Evolutionary conservation across 2,329 filamentous ascomycete species (phyloP).

Genomic region (Phaeoacremonium minimum): DNA sequence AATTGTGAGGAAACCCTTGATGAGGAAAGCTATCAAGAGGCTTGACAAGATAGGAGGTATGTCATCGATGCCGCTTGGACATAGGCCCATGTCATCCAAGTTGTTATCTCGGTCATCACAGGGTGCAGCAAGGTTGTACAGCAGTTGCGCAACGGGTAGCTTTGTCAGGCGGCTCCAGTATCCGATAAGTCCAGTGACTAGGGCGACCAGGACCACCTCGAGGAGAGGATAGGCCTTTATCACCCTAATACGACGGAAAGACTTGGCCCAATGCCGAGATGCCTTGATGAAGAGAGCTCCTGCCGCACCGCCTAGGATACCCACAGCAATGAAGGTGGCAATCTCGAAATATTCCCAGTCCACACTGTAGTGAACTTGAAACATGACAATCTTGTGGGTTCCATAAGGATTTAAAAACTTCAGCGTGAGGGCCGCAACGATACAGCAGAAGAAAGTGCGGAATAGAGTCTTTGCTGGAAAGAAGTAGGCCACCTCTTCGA

Average conservation of each 20-base stretch:
- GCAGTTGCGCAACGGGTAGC: slow-evolving; percentile 81
- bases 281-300: slow-evolving; percentile 97
- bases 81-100: slow-evolving; percentile 68
- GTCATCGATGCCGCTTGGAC: slow-evolving; percentile 65
- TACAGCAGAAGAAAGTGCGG: slow-evolving; percentile 97
- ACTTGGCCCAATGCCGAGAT: slow-evolving; percentile 81
- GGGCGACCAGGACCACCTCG: slow-evolving; percentile 82
- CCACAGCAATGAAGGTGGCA: slow-evolving; percentile 77
- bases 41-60: slow-evolving; percentile 74
- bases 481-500: slow-evolving; percentile 96
- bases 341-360: slow-evolving; percentile 97
- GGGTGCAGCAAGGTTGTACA: slow-evolving; percentile 86
- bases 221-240: slow-evolving; percentile 83
- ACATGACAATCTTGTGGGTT: slow-evolving; percentile 93
- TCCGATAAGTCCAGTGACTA: slow-evolving; percentile 77
- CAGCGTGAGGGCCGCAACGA: slow-evolving; percentile 82
- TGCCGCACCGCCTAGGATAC: slow-evolving; percentile 75
- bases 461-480: slow-evolving; percentile 97
- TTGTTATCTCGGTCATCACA: slow-evolving; percentile 67
- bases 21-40: slow-evolving; percentile 73
- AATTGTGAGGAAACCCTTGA: slow-evolving; percentile 84
- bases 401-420: slow-evolving; percentile 97
- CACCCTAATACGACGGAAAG: slow-evolving; percentile 73
- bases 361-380: slow-evolving; percentile 83
- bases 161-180: slow-evolving; percentile 95